A percentile compares a stretch with the other conserved stretches of the same genome.
These are phyloP conservation scores for Fusarium sterilihyphosum DNA, from an alignment of 2,329 filamentous ascomycete genomes.

Conservation along the genomic window DNA sequence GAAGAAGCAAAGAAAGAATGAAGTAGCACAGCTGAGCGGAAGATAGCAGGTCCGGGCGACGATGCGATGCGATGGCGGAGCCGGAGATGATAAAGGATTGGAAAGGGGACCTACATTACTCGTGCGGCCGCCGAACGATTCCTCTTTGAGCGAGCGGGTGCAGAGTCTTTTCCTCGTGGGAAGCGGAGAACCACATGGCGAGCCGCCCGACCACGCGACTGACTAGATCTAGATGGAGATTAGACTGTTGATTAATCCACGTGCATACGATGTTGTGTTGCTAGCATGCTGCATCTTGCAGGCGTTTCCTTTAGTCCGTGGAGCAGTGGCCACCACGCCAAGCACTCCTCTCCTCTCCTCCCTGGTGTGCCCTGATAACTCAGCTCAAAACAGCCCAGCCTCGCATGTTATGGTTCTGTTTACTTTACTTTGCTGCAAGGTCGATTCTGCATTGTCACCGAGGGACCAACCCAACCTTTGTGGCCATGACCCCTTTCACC, in stretches of 20 bases:
- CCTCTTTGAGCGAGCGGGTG: constrained; percentile 7
- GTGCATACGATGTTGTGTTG: neutral
- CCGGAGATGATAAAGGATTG: constrained; percentile 25
- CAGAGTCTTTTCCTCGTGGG: constrained; percentile 4
- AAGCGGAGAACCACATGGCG: constrained; percentile 31
- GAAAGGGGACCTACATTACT: constrained; percentile 33
- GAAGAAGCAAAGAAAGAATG: neutral
- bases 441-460: neutral
- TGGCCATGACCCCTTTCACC: neutral
- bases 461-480: neutral
- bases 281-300: neutral
- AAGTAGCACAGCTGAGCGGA: neutral
- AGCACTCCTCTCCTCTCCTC: neutral
- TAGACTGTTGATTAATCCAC: constrained; percentile 12
- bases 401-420: neutral
- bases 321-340: neutral
- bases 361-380: constrained; percentile 2
- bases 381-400: constrained; percentile 8
- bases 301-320: constrained; percentile 6
- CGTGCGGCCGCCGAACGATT: constrained; percentile 12
- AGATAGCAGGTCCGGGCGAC: neutral
- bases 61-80: constrained; percentile 7
- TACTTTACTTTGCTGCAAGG: neutral
- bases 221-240: constrained; percentile 25
- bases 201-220: constrained; percentile 23